A percentile compares a stretch with the other conserved stretches of the same genome.
Conservation (phyloP, 495 filamentous ascomycete species). For the Neurospora sp. region DNA sequence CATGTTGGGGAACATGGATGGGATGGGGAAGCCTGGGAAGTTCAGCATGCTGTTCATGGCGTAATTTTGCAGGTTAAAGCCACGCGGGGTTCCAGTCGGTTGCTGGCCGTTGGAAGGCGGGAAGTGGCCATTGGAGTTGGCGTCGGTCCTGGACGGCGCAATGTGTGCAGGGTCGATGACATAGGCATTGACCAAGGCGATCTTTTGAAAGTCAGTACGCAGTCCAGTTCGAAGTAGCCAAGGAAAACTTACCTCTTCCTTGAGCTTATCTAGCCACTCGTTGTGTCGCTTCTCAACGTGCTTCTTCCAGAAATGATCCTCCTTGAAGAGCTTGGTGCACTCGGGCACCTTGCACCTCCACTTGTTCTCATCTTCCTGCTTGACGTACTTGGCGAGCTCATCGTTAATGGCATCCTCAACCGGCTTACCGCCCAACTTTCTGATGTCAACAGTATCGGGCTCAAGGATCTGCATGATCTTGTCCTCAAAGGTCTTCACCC, state of each 20-base stretch:
- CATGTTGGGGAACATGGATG: constrained; percentile 42
- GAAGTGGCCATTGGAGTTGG: constrained; percentile 97
- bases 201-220: constrained; percentile 34
- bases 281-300: constrained; percentile 92
- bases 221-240: not conserved
- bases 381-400: constrained; percentile 77
- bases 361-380: constrained; percentile 94
- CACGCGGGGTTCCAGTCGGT: constrained; percentile 78
- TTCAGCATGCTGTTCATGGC: constrained; percentile 46
- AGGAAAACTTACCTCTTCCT: constrained; percentile 59
- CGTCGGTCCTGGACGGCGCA: constrained; percentile 81
- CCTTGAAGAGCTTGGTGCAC: constrained; percentile 95
- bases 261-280: constrained; percentile 76
- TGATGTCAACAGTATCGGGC: constrained; percentile 73
- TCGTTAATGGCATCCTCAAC: constrained; percentile 78
- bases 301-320: constrained; percentile 92
- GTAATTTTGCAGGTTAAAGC: constrained; percentile 72
- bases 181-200: constrained; percentile 83
- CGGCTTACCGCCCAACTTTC: constrained; percentile 82
- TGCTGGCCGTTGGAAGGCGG: constrained; percentile 61
- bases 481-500: constrained; percentile 98
- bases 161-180: constrained; percentile 89
- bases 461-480: constrained; percentile 88
- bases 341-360: constrained; percentile 94
- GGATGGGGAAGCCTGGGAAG: constrained; percentile 38